Evolutionary conservation across 2,329 filamentous ascomycete genomes (phyloP).

Genomic region (Aciculosporium take): DNA sequence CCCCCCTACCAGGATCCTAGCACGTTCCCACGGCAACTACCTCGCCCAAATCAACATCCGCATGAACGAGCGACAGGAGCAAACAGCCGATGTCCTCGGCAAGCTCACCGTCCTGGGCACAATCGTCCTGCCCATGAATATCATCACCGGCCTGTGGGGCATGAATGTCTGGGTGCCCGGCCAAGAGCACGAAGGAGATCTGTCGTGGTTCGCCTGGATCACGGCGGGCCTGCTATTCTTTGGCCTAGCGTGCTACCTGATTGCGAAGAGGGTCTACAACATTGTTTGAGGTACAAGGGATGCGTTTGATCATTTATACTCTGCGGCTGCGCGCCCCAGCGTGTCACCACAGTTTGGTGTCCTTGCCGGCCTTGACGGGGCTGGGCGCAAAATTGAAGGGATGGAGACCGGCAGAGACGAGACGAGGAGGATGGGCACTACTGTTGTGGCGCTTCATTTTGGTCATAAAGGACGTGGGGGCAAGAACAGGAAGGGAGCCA

Average conservation of each 20-base stretch:
- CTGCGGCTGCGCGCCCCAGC: too few species aligned
- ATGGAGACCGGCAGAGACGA: too few species aligned
- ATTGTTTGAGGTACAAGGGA: conserved; percentile 41
- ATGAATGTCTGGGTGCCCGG: conserved; percentile 98
- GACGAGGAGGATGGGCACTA: too few species aligned
- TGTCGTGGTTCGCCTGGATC: conserved; percentile 61
- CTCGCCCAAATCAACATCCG: conserved; percentile 98
- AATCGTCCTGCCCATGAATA: conserved; percentile 97
- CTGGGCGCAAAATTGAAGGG: too few species aligned
- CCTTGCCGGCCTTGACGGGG: too few species aligned
- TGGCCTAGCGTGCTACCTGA: conserved; percentile 63
- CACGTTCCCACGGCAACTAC: conserved; percentile 87
- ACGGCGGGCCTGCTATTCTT: conserved; percentile 67
- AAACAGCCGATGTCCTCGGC: conserved; percentile 87
- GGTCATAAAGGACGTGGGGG: too few species aligned
- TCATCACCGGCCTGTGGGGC: conserved; percentile 95
- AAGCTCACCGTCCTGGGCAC: conserved; percentile 93
- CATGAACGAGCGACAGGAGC: conserved; percentile 95
- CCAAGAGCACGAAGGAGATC: conserved; percentile 62
- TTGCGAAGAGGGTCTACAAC: conserved; percentile 71
- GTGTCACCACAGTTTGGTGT: too few species aligned
- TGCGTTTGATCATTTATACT: too few species aligned
- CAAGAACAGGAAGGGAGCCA: too few species aligned
- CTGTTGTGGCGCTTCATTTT: too few species aligned
- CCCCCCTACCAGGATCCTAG: conserved; percentile 48